Evolutionary conservation across 2,329 filamentous ascomycete genomes (phyloP).

Genomic region (Magnaporthiopsis incrustans): DNA sequence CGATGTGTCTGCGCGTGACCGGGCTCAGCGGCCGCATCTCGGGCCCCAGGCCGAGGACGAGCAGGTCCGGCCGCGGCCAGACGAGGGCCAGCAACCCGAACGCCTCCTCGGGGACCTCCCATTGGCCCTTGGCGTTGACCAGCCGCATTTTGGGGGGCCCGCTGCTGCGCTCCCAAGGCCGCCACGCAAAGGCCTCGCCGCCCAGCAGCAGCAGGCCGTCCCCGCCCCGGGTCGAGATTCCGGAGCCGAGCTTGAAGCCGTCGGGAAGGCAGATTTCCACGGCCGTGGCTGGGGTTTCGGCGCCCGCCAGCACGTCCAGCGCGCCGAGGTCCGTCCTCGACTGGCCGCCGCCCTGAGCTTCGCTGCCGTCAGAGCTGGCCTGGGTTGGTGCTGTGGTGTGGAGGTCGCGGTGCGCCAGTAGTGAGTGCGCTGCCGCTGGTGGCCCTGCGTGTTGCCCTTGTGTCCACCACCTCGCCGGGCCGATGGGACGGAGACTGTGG

Average conservation of each 20-base stretch:
- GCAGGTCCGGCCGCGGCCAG: slow-evolving; percentile 84
- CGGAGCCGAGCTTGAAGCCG: slow-evolving; percentile 83
- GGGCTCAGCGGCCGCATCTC: slow-evolving; percentile 70
- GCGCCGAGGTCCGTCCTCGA: slow-evolving; percentile 54
- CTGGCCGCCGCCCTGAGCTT: slow-evolving; percentile 11
- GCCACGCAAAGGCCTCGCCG: slow-evolving; percentile 84
- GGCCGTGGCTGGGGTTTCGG: slow-evolving; percentile 69
- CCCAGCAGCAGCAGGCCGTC: slow-evolving; percentile 62
- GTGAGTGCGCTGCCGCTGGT: too few species aligned
- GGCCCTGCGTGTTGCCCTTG: background rate
- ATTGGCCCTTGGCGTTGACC: slow-evolving; percentile 71
- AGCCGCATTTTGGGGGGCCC: slow-evolving; percentile 32
- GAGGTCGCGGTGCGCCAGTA: background rate
- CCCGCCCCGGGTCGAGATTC: slow-evolving; percentile 53
- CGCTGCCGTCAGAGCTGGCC: background rate
- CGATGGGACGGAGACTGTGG: too few species aligned
- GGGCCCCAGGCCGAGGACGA: slow-evolving; percentile 81
- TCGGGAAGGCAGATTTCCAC: slow-evolving; percentile 75
- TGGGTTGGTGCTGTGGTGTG: background rate
- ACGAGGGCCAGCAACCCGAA: slow-evolving; percentile 71
- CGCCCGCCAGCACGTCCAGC: slow-evolving; percentile 71
- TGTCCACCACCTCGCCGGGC: background rate
- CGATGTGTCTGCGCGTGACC: slow-evolving; percentile 62
- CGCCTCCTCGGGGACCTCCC: slow-evolving; percentile 61
- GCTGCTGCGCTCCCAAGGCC: slow-evolving; percentile 54